Conservation (phyloP, 495 filamentous ascomycete species). For the Penicillium fimorum region DNA sequence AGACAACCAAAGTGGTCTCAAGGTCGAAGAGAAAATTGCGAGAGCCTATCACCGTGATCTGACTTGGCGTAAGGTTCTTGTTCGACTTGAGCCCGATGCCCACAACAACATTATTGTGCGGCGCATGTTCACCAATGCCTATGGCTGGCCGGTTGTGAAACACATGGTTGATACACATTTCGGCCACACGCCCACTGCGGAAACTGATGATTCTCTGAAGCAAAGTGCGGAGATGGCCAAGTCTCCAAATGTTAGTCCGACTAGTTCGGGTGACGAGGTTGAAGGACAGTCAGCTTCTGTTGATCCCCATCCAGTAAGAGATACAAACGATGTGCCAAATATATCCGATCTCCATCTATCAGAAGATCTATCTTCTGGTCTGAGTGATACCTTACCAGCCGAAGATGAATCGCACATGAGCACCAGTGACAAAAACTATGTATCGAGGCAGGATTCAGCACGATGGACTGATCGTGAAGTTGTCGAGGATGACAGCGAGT, state of each 20-base stretch:
- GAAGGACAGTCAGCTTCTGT: constrained; percentile 25
- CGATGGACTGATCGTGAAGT: constrained; percentile 41
- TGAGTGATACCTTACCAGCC: constrained; percentile 7
- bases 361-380: constrained; percentile 1
- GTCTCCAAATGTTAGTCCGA: constrained; percentile 33
- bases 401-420: constrained; percentile 18
- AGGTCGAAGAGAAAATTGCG: constrained; percentile 95
- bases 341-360: constrained; percentile 1
- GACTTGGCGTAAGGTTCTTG: constrained; percentile 94
- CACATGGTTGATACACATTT: constrained; percentile 95
- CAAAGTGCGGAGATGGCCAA: constrained; percentile 50
- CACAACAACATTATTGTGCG: constrained; percentile 98
- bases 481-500: constrained; percentile 33
- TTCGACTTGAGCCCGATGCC: constrained; percentile 91
- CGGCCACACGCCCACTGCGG: constrained; percentile 59
- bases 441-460: constrained; percentile 36
- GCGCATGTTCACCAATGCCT: constrained; percentile 93
- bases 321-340: constrained; percentile 2
- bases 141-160: constrained; percentile 94
- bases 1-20: constrained; percentile 56
- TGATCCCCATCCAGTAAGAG: constrained; percentile 1
- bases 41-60: constrained; percentile 87
- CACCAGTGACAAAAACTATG: constrained; percentile 12
- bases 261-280: constrained; percentile 49
- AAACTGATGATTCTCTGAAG: constrained; percentile 57